phyloP scores from a whole-genome alignment of 139 green algal genomes.

The Chlamydomonas incerta region DNA sequence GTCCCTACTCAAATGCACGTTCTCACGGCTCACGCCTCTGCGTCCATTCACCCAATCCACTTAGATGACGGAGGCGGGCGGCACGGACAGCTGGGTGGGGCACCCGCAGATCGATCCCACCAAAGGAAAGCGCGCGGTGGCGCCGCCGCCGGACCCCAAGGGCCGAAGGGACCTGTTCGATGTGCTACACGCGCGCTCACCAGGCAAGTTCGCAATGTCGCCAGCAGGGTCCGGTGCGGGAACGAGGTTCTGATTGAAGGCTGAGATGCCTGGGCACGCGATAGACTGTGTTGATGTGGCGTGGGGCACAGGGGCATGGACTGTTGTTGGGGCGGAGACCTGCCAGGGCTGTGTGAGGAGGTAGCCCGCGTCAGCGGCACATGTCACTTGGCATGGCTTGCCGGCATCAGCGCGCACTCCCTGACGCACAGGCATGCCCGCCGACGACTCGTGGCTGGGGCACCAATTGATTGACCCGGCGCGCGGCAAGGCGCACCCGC shows the following conservation, averaged over 20 bases:
- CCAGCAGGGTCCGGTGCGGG: not conserved
- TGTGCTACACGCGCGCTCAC: constrained; percentile 42
- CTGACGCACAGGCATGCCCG: constrained; percentile 20
- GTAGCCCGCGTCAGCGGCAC: too few relatives aligned
- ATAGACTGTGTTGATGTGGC: too few relatives aligned
- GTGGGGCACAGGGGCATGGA: too few relatives aligned
- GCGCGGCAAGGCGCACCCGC: constrained; percentile 42
- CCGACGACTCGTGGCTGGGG: constrained; percentile 63
- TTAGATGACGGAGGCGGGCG: constrained; percentile 43
- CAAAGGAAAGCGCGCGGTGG: constrained; percentile 47
- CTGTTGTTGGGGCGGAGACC: too few relatives aligned
- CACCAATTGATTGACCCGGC: constrained; percentile 58
- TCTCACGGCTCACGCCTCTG: too few relatives aligned
- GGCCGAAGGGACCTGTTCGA: constrained; percentile 62
- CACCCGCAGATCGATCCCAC: constrained; percentile 45
- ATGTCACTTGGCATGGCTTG: too few relatives aligned
- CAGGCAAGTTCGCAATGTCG: not conserved
- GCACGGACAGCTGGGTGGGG: constrained; percentile 55
- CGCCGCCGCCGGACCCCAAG: constrained; percentile 46
- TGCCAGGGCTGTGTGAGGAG: too few relatives aligned
- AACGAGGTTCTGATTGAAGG: too few relatives aligned
- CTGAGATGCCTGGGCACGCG: too few relatives aligned
- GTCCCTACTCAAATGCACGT: too few relatives aligned
- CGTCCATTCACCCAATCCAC: too few relatives aligned
- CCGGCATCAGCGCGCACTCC: too few relatives aligned